Evolutionary conservation across 352 stramenopile species (phyloP), one percentile per base, ranked within the genome.

Genomic region (Globisporangium recalcitrans): DNA sequence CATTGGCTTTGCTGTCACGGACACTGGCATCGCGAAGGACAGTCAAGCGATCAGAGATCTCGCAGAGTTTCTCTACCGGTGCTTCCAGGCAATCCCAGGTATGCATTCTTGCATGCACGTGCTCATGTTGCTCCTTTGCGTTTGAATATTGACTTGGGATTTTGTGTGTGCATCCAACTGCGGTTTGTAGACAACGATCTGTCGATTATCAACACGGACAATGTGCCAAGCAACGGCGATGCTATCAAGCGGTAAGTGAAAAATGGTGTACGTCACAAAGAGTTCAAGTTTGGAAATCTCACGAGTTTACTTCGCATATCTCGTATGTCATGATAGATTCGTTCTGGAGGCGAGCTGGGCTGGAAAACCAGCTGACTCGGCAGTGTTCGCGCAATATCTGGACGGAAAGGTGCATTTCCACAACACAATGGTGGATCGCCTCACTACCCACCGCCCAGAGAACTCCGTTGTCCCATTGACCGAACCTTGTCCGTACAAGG

Each of bases 361-460:
- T 13, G 52, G 58, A 5, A 71, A 77, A 29, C 70, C 70, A 8
- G 42, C 57, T 14, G 61, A 71, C 14, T 24, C 56, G 1, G 16
- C 52, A 40, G 32, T 67, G 21, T 84, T 89, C 47, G 49, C 42
- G 1, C 47, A 48, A 5, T 89, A 85, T 54, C n/a, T 90, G n/a
- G 54, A 58, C 1, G 31, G 58, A 10, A 74, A 83, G 3, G 81
- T 92, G 46, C 65, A 76, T 14, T 95, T 91, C 52, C 82, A 95
- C 72, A 93, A 91, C 65, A 88, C 83, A 3, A 95, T 95, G 82
- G 85, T 95, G 13, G 85, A 93, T 42, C 72, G 85, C n/a, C 71
- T 95, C 27, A 90, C 79, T 36, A 73, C 69, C 6, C 77, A 88
- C 49, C 70, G 83, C 5, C 56, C 48, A 1, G 64, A 63, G 13